Conservation (phyloP, 768 basidiomycete genomes). For the Pluteus cervinus region DNA sequence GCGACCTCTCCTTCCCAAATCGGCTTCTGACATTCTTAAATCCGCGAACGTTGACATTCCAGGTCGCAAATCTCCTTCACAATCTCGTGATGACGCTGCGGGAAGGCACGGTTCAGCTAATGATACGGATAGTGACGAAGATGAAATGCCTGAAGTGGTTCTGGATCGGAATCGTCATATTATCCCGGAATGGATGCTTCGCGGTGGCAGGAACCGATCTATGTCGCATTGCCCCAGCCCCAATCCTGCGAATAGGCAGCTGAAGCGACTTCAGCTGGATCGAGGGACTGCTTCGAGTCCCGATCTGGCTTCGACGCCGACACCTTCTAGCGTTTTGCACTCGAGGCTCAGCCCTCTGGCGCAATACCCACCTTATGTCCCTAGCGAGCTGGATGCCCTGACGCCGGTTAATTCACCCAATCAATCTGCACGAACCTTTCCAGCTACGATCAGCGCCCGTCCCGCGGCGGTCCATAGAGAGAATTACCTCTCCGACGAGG, state of each 20-base stretch:
- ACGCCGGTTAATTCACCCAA: slow-evolving; percentile 47
- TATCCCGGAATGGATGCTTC: slow-evolving; percentile 88
- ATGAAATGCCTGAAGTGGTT: slow-evolving; percentile 91
- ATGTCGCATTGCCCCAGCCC: slow-evolving; percentile 38
- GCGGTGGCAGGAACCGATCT: slow-evolving; percentile 42
- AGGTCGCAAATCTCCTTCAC: too few species aligned
- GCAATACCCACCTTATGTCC: slow-evolving; percentile 29
- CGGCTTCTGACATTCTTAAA: too few species aligned
- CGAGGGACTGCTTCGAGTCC: slow-evolving; percentile 66
- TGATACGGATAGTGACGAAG: slow-evolving; percentile 53
- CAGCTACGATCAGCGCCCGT: slow-evolving; percentile 18
- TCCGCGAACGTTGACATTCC: too few species aligned
- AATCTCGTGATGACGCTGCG: too few species aligned
- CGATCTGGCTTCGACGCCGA: slow-evolving; percentile 40
- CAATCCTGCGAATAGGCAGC: slow-evolving; percentile 26
- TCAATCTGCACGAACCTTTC: slow-evolving; percentile 24
- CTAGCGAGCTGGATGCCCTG: slow-evolving; percentile 36
- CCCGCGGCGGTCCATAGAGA: too few species aligned
- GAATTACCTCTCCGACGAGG: slow-evolving; percentile 29
- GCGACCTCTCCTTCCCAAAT: too few species aligned
- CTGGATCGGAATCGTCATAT: slow-evolving; percentile 94
- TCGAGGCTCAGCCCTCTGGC: slow-evolving; percentile 34
- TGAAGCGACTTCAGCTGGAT: slow-evolving; percentile 36
- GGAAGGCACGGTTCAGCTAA: too few species aligned
- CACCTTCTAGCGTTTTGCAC: slow-evolving; percentile 12